Evolutionary conservation across 202 grass and related monocot genomes (phyloP).

Genomic region (Carex arenaria): DNA sequence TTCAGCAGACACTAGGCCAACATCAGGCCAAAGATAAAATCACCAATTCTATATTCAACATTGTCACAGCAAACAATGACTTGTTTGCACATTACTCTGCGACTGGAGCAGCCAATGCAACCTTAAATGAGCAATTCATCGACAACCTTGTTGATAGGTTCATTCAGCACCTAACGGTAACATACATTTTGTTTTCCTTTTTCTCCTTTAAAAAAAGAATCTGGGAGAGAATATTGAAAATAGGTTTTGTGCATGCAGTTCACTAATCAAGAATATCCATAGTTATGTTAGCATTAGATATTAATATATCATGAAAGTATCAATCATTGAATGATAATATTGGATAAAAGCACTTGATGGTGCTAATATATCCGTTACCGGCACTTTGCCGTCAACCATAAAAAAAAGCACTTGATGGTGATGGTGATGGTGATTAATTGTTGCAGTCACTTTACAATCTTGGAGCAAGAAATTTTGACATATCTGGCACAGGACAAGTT

Average conservation of each 20-base stretch:
- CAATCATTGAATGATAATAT: neutral
- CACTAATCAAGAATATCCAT: neutral
- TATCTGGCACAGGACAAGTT: conserved; percentile 20
- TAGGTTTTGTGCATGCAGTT: too few species aligned
- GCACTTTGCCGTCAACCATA: too few species aligned
- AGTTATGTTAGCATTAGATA: neutral
- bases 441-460: conserved; percentile 35
- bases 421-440: neutral
- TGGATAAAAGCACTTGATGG: neutral
- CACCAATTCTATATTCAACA: conserved; percentile 23
- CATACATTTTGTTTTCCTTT: neutral
- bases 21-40: neutral
- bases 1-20: neutral
- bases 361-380: too few species aligned
- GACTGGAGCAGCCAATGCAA: neutral
- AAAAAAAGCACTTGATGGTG: neutral
- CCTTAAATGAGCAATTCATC: conserved; percentile 20
- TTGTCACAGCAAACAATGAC: conserved; percentile 37
- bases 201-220: neutral
- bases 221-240: neutral
- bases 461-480: conserved; percentile 36
- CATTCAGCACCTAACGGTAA: conserved; percentile 19
- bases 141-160: conserved; percentile 8
- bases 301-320: neutral
- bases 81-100: conserved; percentile 13